These are phyloP conservation scores for Nicotiana knightiana DNA, from an alignment of 257 asterid species.

Conservation along the genomic window DNA sequence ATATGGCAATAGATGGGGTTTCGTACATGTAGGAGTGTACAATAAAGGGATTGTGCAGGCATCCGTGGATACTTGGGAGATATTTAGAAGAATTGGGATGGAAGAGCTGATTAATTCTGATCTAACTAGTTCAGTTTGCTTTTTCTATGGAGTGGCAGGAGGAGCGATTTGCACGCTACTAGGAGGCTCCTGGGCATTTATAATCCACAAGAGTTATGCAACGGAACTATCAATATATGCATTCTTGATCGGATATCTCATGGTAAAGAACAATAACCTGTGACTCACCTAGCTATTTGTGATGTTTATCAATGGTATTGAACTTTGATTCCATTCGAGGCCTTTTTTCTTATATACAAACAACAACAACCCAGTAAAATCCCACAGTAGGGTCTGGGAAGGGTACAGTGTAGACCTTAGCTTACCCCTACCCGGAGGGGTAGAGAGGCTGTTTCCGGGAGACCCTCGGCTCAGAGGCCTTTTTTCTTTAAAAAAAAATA, in stretches of 20 bases:
- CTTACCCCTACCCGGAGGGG: too few species aligned
- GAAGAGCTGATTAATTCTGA: slow-evolving; percentile 45
- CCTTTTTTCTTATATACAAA: too few species aligned
- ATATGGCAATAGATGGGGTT: slow-evolving; percentile 53
- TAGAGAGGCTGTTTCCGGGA: too few species aligned
- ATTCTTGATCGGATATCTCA: slow-evolving; percentile 48
- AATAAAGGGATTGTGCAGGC: slow-evolving; percentile 49
- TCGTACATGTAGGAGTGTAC: slow-evolving; percentile 50
- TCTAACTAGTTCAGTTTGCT: slow-evolving; percentile 60
- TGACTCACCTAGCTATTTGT: too few species aligned
- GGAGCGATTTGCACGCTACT: slow-evolving; percentile 45
- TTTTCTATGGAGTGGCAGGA: slow-evolving; percentile 45
- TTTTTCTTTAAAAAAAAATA: too few species aligned
- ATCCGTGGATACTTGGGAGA: slow-evolving; percentile 52
- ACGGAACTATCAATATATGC: slow-evolving; percentile 39
- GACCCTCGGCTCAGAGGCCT: too few species aligned
- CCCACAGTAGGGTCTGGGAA: too few species aligned
- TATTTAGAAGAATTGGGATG: slow-evolving; percentile 39
- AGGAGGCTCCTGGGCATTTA: slow-evolving; percentile 49
- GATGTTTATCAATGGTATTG: too few species aligned
- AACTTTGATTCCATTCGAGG: too few species aligned
- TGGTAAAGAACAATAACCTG: slow-evolving; percentile 24
- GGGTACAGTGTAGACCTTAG: too few species aligned
- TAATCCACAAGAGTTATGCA: slow-evolving; percentile 35
- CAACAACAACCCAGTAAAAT: too few species aligned